Percentiles rank a stretch among this genome's conserved stretches.
These are phyloP conservation scores for Cryptococcus wingfieldii DNA, from an alignment of 1,284 basidiomycete genomes.

Conservation along the genomic window DNA sequence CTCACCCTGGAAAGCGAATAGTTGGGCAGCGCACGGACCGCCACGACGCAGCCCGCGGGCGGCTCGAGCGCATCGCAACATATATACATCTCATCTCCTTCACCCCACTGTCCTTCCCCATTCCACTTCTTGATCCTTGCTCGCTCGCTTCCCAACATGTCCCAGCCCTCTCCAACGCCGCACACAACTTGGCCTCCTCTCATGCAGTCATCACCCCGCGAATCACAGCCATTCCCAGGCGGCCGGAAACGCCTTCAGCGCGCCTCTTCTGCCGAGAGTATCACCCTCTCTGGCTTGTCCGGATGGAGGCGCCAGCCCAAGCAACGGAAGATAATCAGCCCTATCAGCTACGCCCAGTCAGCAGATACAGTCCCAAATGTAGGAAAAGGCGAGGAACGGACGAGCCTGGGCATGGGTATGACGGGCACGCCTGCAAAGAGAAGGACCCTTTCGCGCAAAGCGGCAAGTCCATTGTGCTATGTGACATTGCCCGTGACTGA, in stretches of 20 bases:
- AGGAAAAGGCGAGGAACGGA: background rate
- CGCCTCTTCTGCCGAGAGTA: conserved; percentile 2
- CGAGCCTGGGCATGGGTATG: conserved; percentile 25
- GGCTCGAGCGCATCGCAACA: background rate
- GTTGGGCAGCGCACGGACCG: background rate
- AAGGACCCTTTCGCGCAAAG: conserved; percentile 4
- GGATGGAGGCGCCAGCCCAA: conserved; percentile 14
- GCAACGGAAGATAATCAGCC: background rate
- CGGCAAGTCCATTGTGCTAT: background rate
- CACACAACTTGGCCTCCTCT: background rate
- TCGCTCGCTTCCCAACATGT: background rate
- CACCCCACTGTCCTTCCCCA: background rate
- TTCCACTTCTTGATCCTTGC: background rate
- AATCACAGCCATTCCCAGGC: background rate
- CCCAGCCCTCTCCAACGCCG: conserved; percentile 8
- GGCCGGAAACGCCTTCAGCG: background rate
- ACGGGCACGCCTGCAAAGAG: conserved; percentile 20
- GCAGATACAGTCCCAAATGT: background rate
- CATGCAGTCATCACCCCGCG: conserved; percentile 9
- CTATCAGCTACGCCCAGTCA: background rate
- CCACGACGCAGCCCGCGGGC: too few relatives aligned
- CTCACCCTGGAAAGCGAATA: too few relatives aligned
- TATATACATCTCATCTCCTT: background rate
- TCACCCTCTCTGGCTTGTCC: conserved; percentile 10
- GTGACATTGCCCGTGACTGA: background rate